phyloP scores from a whole-genome alignment of 1,139 yeast genomes.

The Protomyces pachydermus region DNA sequence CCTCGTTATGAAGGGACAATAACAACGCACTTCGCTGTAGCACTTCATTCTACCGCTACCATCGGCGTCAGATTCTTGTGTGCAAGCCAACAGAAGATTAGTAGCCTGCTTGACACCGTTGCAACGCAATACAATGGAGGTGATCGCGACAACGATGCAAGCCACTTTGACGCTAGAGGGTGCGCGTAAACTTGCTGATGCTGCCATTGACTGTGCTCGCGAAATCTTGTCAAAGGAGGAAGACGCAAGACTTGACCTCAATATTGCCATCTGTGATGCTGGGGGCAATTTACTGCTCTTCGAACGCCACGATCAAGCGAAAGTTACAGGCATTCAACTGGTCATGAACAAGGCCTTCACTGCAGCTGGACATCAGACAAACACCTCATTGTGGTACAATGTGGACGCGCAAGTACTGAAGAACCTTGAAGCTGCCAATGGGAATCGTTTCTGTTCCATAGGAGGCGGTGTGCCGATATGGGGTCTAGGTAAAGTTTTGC shows the following conservation, averaged over 20 bases:
- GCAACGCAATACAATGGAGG: no score
- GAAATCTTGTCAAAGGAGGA: no score
- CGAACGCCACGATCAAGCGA: neutral
- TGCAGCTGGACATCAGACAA: neutral
- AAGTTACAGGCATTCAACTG: neutral
- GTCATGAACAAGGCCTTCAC: neutral
- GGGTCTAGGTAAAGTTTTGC: neutral
- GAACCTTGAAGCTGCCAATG: neutral
- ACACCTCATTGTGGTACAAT: neutral
- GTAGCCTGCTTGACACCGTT: no score
- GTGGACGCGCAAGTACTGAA: neutral
- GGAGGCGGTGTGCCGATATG: neutral
- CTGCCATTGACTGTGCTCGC: no score
- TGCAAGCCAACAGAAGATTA: no score
- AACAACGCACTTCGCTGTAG: no score
- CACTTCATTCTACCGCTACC: no score
- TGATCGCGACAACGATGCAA: no score
- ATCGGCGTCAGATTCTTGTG: no score
- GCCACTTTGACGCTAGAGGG: no score
- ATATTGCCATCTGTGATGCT: neutral
- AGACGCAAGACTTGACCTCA: neutral
- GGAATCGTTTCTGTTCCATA: neutral
- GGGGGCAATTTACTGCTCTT: neutral
- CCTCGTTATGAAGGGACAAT: no score
- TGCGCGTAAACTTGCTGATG: no score